Evolutionary conservation across 441 rosid species (phyloP), one percentile per base, ranked within the genome.

Genomic region (Isatis lusitanica): DNA sequence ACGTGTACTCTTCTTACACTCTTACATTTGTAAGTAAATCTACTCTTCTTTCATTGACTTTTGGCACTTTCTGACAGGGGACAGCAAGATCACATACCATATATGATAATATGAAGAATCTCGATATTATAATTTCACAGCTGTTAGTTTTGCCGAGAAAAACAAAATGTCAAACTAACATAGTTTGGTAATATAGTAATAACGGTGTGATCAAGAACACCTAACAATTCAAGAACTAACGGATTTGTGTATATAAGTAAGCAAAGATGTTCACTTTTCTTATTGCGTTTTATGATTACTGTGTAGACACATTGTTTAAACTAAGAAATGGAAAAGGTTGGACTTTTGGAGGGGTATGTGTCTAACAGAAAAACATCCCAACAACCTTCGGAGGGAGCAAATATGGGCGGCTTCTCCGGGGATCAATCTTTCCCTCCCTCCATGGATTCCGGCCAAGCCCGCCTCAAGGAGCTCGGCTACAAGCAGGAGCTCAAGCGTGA

Each of bases 401-500:
- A 12, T 15, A 63, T 63, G 79, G 79, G 42, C 36, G 66, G 78
- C 7, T 8, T 26, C 71, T 36, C 71, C 47, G 71, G 59, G 38
- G 53, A 60, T 36, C 53, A 64, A 18, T 33, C 74, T 15, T 1
- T 4, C 0, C 4, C 24, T 47, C 58, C 62, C 24, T 36, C 76
- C 61, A 57, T 76, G 31, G 97, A 94, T 78, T 85, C 97, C 7
- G 94, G 99, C 63, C 87, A 84, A 70, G 63, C 83, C 55, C 96
- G 97, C 48, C 91, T 90, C 68, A 83, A 66, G 57, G 90, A 94
- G 85, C 93, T 94, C 43, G 97, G 99, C 39, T 94, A 94, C 91
- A 92, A 94, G 80, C 97, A 92, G 83, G 99, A 92, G 55, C 97
- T 94, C 74, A 92, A 92, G 85, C 97, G 97, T 40, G 93, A 92